Evolutionary conservation across 768 basidiomycete species (phyloP).

Genomic region (Tubosaeta brunneosetosa): DNA sequence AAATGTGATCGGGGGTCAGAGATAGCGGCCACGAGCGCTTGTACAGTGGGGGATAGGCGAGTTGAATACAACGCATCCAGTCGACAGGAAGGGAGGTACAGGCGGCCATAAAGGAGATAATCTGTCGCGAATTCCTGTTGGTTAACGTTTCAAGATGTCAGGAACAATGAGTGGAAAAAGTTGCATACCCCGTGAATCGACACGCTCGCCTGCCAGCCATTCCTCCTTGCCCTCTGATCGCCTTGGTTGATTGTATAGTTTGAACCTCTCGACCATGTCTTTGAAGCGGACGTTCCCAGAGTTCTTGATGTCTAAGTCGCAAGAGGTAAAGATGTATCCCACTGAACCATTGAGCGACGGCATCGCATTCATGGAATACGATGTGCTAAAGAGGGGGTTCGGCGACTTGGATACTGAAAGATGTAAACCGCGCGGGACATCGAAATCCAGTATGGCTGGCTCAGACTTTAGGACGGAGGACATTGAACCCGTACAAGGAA

Average conservation of each 20-base stretch:
- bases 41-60: slow-evolving; percentile 71
- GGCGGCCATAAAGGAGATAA: slow-evolving; percentile 88
- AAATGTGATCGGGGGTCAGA: slow-evolving; percentile 65
- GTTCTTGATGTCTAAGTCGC: slow-evolving; percentile 65
- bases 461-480: slow-evolving; percentile 2
- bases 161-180: neutral
- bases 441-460: slow-evolving; percentile 87
- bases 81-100: slow-evolving; percentile 84
- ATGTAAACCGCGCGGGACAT: slow-evolving; percentile 75
- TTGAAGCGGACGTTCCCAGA: slow-evolving; percentile 77
- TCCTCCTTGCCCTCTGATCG: slow-evolving; percentile 75
- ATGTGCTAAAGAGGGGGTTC: slow-evolving; percentile 82
- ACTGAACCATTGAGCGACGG: slow-evolving; percentile 90
- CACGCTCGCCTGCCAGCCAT: slow-evolving; percentile 75
- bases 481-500: slow-evolving; percentile 5
- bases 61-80: slow-evolving; percentile 89
- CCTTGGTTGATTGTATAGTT: slow-evolving; percentile 75
- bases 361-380: slow-evolving; percentile 89
- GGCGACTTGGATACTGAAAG: slow-evolving; percentile 84
- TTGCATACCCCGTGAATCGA: slow-evolving; percentile 66
- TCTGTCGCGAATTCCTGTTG: slow-evolving; percentile 44
- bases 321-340: slow-evolving; percentile 91
- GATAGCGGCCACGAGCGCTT: slow-evolving; percentile 80
- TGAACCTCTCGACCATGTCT: slow-evolving; percentile 86
- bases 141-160: slow-evolving; percentile 19